Conservation (phyloP, 345 rosid species). For the Erodium maritimum region DNA sequence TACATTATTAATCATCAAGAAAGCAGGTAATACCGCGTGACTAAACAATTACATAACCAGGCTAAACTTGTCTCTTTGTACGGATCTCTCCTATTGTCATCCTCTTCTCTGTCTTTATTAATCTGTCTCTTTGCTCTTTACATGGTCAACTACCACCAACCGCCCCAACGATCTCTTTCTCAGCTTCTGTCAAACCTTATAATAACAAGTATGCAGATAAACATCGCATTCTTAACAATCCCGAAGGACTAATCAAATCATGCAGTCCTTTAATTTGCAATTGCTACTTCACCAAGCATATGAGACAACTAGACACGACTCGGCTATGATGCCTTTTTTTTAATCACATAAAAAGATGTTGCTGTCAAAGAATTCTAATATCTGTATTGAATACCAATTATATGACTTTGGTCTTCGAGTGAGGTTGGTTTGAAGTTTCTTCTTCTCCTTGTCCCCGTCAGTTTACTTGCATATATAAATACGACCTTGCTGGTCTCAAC, state of each 20-base stretch:
- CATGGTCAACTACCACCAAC: conserved; percentile 2
- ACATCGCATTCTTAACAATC: not conserved
- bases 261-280: not conserved
- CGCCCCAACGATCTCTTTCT: not conserved
- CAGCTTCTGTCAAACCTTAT: not conserved
- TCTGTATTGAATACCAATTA: conserved; percentile 7
- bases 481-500: conserved; percentile 6
- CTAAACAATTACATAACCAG: conserved; percentile 13
- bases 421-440: conserved; percentile 15
- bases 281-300: conserved; percentile 9
- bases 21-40: too few species aligned
- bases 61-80: conserved; percentile 36
- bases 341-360: conserved; percentile 9
- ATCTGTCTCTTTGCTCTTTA: conserved; percentile 13
- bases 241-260: not conserved
- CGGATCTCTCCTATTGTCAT: conserved; percentile 38
- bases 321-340: conserved; percentile 8
- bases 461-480: conserved; percentile 13
- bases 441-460: conserved; percentile 25
- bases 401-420: conserved; percentile 21
- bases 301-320: conserved; percentile 24
- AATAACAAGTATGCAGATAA: conserved; percentile 3
- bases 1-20: too few species aligned
- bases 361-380: conserved; percentile 22
- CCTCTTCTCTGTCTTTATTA: conserved; percentile 16